Base-by-base conservation (phyloP, 2,329 filamentous ascomycete species). In the Diplodia sapinea region DNA sequence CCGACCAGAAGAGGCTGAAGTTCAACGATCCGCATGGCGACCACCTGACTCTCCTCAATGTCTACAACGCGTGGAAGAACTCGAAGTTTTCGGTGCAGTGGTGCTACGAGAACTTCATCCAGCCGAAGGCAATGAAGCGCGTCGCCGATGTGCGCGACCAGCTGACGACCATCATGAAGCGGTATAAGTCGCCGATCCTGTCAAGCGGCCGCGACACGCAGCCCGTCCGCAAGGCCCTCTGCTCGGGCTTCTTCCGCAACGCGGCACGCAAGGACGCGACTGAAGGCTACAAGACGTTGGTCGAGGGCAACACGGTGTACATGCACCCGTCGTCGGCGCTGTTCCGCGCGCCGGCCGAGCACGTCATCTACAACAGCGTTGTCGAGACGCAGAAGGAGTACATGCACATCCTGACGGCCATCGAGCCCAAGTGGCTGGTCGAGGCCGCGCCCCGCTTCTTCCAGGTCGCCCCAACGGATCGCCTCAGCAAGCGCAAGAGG, bases 401-500 rank as follows among this genome's bases (percentile, higher is more conserved):
- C 80, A 98, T 99, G 95, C 94, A 97, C 75, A 92, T 88, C 76
- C 95, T 93, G 15, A 97, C 93, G 3, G 87, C 87, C 4, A 98
- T 99, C 74, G 95, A 99, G 80, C 94, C 95, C 9, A 97, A 96
- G 78, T 90, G 88, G 88, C 86, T 99, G 26, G 93, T 98, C 0
- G 94, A 97, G 74, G 94, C 94, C 13, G 95, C 96, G n/a, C 95
- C 96, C 11, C 97, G 93, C 0, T 99, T 98, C 83, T 99, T 98
- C 88, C 97, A 96, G 85, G 93, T 98, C 4, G 94, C 95, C 20
- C 89, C 92, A 0, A 94, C 91, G 43, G 93, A 97, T 76, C 85
- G 88, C 67, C 80, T 99, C 74, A 94, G 91, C 71, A 97, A 97
- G 85, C 84, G 95, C 75, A 95, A 96, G 87, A 91, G 92, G 84